Evolutionary conservation across 495 filamentous ascomycete genomes (phyloP), one percentile per base, ranked within the genome.

Genomic region (Amniculicola lignicola): DNA sequence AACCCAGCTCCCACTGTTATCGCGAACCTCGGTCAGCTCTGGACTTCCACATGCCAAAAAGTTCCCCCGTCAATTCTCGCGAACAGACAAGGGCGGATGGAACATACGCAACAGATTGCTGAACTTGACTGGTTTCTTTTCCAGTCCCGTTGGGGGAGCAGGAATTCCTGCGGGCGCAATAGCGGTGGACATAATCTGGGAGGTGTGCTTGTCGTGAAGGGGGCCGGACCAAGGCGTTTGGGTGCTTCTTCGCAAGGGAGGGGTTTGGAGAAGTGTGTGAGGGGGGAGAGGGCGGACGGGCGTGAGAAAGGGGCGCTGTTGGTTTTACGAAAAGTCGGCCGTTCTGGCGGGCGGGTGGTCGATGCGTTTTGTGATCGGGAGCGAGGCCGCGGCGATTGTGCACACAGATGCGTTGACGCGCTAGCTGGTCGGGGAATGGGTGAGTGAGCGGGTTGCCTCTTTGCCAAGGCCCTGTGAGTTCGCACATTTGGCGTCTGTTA

Each of bases 121-220:
- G 82, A 97, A 97, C 82, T 95, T 97, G 80, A 98, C 84, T 58
- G 94, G 94, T 83, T 98, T 97, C 87, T 96, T 97, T 86, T 96
- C 90, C 64, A 91, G 76, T n/a, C n/a, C n/a, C 75, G 71, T 78
- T 67, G 79, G 76, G 67, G 80, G 76, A 54, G 77, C 69, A 29
- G 54, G 28, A n/a, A 51, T 67, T 62, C 77, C 69, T 72, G 75
- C 73, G n/a, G n/a, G n/a, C n/a, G n/a, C n/a, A 67, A 78, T 73
- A 70, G 82, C 76, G 58, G 56, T 33, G 27, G 64, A 57, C 54
- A 63, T 62, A 59, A 64, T 67, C 54, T 54, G 64, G 53, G 37
- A 46, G 48, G 46, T 22, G n/a, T n/a, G n/a, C 43, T 50, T 41
- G 54, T 59, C 51, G 35, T 14, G 40, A 44, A 28, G 57, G 46